A percentile compares a stretch with the other conserved stretches of the same genome.
Conservation (phyloP, 1,284 basidiomycete species). For the Sutorius eximius region DNA sequence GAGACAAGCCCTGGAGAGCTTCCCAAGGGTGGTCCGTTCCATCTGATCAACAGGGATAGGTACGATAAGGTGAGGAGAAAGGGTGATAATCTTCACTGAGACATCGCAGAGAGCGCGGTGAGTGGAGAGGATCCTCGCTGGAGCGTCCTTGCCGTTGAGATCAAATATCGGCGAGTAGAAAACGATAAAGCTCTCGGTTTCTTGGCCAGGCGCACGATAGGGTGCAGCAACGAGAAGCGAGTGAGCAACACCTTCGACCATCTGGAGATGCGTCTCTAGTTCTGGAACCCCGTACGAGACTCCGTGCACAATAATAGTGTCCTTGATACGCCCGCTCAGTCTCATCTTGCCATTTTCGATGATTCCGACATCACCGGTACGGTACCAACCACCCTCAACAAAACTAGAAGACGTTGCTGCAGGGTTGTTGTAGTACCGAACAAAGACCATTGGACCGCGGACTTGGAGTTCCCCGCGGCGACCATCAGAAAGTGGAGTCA, state of each 20-base stretch:
- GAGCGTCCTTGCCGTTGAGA: constrained; percentile 20
- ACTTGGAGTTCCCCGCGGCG: constrained; percentile 42
- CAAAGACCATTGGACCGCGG: constrained; percentile 41
- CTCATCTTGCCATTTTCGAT: constrained; percentile 40
- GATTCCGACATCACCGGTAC: constrained; percentile 43
- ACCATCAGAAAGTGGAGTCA: constrained; percentile 24
- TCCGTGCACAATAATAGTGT: constrained; percentile 47
- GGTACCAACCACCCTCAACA: constrained; percentile 45
- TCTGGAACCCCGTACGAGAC: constrained; percentile 45
- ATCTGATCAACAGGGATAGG: constrained; percentile 31
- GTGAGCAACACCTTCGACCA: constrained; percentile 38
- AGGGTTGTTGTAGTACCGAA: constrained; percentile 42
- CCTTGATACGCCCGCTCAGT: constrained; percentile 45
- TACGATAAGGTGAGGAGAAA: constrained; percentile 29
- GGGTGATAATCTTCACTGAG: constrained; percentile 29
- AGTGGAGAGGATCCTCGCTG: constrained; percentile 19
- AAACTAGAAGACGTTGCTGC: constrained; percentile 40
- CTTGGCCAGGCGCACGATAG: constrained; percentile 34
- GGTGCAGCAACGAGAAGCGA: constrained; percentile 41
- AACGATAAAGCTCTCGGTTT: constrained; percentile 34
- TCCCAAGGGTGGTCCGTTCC: constrained; percentile 37
- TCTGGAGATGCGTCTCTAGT: constrained; percentile 43
- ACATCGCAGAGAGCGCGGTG: constrained; percentile 22
- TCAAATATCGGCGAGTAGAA: constrained; percentile 34
- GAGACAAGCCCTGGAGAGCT: constrained; percentile 34